phyloP scores from a whole-genome alignment of 225 moss, liverwort and hornwort genomes.

The Pseudisothecium myosuroides region DNA sequence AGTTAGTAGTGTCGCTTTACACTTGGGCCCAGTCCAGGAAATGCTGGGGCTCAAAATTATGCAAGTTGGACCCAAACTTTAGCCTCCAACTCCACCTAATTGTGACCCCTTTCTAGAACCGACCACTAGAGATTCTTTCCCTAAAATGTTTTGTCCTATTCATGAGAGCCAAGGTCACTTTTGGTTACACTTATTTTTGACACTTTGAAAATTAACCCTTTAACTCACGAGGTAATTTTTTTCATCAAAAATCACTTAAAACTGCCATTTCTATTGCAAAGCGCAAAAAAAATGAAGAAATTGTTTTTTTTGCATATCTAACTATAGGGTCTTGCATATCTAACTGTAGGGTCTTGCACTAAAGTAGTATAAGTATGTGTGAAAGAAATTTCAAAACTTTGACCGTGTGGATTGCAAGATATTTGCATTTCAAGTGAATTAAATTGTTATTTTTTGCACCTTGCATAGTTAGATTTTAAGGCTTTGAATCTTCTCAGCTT shows the following conservation, averaged over 20 bases:
- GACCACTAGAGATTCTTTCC: background rate
- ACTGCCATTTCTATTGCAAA: background rate
- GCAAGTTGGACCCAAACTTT: background rate
- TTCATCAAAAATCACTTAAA: background rate
- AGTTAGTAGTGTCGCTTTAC: background rate
- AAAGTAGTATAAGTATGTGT: background rate
- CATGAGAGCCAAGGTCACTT: no score
- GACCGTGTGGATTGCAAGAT: background rate
- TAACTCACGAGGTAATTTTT: background rate
- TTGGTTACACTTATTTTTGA: background rate
- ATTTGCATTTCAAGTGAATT: background rate
- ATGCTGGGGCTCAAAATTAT: background rate
- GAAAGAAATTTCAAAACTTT: background rate
- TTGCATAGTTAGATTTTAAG: no score
- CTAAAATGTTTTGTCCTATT: background rate
- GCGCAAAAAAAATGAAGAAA: accelerated
- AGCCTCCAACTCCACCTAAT: background rate
- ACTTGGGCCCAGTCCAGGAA: background rate
- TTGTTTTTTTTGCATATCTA: background rate
- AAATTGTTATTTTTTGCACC: no score
- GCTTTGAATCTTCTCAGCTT: no score
- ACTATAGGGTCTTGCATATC: background rate
- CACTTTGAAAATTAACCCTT: background rate
- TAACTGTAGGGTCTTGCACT: background rate
- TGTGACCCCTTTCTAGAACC: background rate